Base-by-base conservation (phyloP, 129 eudicot species). In the Pulicaria dysenterica region DNA sequence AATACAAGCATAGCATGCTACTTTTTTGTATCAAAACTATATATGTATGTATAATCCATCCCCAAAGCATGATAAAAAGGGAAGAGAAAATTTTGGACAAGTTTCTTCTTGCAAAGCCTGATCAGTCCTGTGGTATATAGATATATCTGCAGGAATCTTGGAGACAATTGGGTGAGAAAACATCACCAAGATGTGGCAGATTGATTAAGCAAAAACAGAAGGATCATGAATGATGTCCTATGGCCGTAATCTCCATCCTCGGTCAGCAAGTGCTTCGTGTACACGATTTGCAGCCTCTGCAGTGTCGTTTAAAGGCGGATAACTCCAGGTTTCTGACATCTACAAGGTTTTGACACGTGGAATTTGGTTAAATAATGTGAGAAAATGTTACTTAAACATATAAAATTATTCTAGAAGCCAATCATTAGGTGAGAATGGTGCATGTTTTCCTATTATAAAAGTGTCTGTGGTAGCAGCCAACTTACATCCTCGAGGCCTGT, bases 401-500 rank as follows among this genome's bases (percentile, higher is more conserved):
- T 49, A 62, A 72, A 72, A 43, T 24, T 37, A 36, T 72, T 72
- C 15, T 7, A 60, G 40, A 56, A 9, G 12, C 31, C 58, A 14
- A 46, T 15, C 15, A 45, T 17, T 49, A 11, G 63, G 37, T 73
- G 63, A 19, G 62, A 48, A 19, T 37, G 42, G 14, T 61, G 54
- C 36, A 62, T 15, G 76, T 47, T 59, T 49, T n/a, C 12, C 39
- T 47, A 49, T 3, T 24, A 68, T 37, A 8, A 49, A 11, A 24
- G 24, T 39, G 40, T 4, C 44, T 59, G 8, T 45, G 17, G 14
- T 42, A 38, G 64, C 10, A n/a, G 69, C 44, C 44, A 78, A 87
- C 98, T 94, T 90, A 94, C 98, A 90, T 94, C 98, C 82, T 89
- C 98, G 43, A 91, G 88, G 75, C 96, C 98, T 38, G 96, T 94